Conservation (phyloP, 805 yeast species). For the Metschnikowia vanudenii region DNA sequence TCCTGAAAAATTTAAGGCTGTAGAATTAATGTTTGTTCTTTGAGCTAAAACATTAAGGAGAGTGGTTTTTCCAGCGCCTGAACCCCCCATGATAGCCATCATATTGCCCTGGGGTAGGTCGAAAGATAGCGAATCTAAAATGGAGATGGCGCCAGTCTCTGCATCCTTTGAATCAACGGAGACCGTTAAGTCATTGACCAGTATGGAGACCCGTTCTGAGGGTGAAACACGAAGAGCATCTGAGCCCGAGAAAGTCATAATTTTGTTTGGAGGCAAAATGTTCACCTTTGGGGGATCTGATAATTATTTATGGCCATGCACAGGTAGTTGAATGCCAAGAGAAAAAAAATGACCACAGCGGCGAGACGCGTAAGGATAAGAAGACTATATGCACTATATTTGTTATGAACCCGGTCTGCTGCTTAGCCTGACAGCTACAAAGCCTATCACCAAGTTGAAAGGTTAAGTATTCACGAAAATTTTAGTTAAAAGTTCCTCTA, state of each 20-base stretch:
- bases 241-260: slow-evolving; percentile 9
- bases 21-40: slow-evolving; percentile 41
- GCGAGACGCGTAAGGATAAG: no score
- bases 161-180: slow-evolving; percentile 13
- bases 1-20: slow-evolving; percentile 44
- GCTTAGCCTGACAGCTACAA: no score
- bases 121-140: slow-evolving; percentile 50
- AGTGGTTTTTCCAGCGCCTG: slow-evolving; percentile 87
- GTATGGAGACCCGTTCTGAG: slow-evolving; percentile 15
- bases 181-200: slow-evolving; percentile 14
- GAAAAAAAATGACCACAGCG: no score
- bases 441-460: no score
- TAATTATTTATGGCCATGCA: background rate
- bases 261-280: background rate
- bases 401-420: no score
- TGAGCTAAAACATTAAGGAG: slow-evolving; percentile 64
- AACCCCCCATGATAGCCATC: slow-evolving; percentile 83
- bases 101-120: slow-evolving; percentile 60
- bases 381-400: no score
- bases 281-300: background rate
- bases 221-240: slow-evolving; percentile 14
- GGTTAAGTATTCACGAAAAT: no score
- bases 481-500: no score
- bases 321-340: background rate
- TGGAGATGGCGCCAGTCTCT: slow-evolving; percentile 16